Percentiles rank a stretch among this genome's conserved stretches.
phyloP scores from a whole-genome alignment of 2,329 filamentous ascomycete species.

The Coniella lustricola region DNA sequence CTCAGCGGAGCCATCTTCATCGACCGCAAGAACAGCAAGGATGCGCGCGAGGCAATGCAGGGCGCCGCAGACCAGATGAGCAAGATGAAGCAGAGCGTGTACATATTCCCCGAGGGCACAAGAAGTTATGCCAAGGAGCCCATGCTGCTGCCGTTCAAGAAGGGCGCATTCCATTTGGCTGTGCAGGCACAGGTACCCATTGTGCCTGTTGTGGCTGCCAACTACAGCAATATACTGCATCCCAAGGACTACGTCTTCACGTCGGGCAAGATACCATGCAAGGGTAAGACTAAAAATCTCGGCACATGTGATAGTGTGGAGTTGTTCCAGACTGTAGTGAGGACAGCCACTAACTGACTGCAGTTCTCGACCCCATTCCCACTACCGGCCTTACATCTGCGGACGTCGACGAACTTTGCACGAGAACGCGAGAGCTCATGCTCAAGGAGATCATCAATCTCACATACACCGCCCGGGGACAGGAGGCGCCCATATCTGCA shows the following conservation, averaged over 20 bases:
- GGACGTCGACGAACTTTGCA: slow-evolving; percentile 70
- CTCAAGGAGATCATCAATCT: slow-evolving; percentile 54
- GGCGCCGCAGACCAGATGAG: slow-evolving; percentile 76
- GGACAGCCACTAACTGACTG: background rate
- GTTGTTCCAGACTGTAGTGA: too few species aligned
- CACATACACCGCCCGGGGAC: slow-evolving; percentile 43
- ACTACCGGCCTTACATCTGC: slow-evolving; percentile 65
- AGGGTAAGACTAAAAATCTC: slow-evolving; percentile 45
- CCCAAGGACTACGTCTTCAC: slow-evolving; percentile 59
- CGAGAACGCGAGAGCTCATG: slow-evolving; percentile 67
- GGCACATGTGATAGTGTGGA: background rate
- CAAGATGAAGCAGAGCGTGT: slow-evolving; percentile 65
- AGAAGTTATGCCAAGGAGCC: slow-evolving; percentile 81
- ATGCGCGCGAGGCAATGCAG: slow-evolving; percentile 78
- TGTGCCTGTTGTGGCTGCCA: slow-evolving; percentile 75
- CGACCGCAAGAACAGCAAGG: slow-evolving; percentile 77
- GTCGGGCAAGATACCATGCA: slow-evolving; percentile 64
- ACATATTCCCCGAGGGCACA: slow-evolving; percentile 88
- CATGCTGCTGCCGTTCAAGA: slow-evolving; percentile 89
- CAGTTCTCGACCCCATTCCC: slow-evolving; percentile 73
- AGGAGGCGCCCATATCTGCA: slow-evolving; percentile 13
- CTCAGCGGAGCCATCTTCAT: slow-evolving; percentile 91
- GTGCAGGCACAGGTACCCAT: slow-evolving; percentile 91
- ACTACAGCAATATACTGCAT: slow-evolving; percentile 68
- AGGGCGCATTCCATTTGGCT: slow-evolving; percentile 94